These are phyloP conservation scores for Fusarium pseudograminearum DNA, from an alignment of 2,329 filamentous ascomycete genomes.

Conservation along the genomic window DNA sequence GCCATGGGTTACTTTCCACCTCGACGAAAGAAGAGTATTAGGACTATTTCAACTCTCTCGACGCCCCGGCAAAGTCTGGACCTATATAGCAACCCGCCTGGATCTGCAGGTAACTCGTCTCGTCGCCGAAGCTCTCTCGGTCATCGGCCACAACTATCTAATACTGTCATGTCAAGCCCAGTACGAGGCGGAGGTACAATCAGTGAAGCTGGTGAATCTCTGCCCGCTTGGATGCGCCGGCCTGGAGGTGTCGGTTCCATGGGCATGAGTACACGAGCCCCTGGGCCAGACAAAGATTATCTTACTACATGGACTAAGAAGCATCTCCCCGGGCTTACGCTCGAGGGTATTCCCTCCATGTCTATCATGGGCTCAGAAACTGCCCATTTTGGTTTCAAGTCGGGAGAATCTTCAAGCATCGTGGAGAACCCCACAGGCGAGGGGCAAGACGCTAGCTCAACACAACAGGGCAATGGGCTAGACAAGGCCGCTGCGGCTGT, in stretches of 20 bases:
- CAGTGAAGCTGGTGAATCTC: constrained; percentile 55
- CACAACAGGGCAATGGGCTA: constrained; percentile 67
- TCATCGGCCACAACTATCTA: constrained; percentile 51
- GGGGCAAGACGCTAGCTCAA: constrained; percentile 57
- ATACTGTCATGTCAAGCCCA: constrained; percentile 53
- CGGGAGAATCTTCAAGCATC: constrained; percentile 55
- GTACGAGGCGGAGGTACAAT: constrained; percentile 49
- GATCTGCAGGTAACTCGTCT: constrained; percentile 53
- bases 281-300: constrained; percentile 85
- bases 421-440: constrained; percentile 66
- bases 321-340: constrained; percentile 82
- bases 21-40: constrained; percentile 83
- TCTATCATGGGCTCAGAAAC: constrained; percentile 72
- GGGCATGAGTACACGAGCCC: constrained; percentile 74
- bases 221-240: constrained; percentile 76
- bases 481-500: constrained; percentile 89
- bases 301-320: constrained; percentile 87
- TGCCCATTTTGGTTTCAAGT: constrained; percentile 67
- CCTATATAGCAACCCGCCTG: constrained; percentile 60
- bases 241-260: constrained; percentile 92
- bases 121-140: constrained; percentile 60
- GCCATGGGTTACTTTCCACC: constrained; percentile 93
- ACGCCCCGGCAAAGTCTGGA: constrained; percentile 77
- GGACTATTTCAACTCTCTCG: constrained; percentile 72
- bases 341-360: constrained; percentile 75